Evolutionary conservation across 129 eudicot species (phyloP), one percentile per base, ranked within the genome.

Genomic region (Flaveria robusta): DNA sequence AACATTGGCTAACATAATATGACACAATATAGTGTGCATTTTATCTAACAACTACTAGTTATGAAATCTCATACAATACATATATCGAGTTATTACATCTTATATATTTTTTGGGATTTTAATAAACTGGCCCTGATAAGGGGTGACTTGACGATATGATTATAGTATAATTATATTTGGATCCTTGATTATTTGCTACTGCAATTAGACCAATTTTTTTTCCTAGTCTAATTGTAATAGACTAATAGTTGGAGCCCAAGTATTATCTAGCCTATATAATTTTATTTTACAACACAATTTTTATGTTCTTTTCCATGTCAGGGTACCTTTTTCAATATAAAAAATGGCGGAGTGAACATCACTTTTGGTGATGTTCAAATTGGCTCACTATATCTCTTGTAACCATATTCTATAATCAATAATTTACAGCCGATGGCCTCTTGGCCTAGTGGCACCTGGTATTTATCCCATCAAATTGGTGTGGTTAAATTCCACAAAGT

Each of bases 21-120:
- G 42, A 59, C 70, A 74, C 34, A 15, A 8, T 54, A 50, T 72
- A 9, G 37, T 56, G 54, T 72, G 67, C 4, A 55, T 13, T 27
- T 22, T 73, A 58, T 58, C 31, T 39, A 14, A 41, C 70, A 43
- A 16, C 39, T 22, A 27, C 70, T 41, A 49, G 27, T 74, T 69
- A 59, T 27, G 8, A 24, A 59, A 23, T 59, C 24, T 4, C 59
- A 43, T 23, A 39, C 56, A 43, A 43, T 13, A 26, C 41, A 72
- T 34, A 72, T 71, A 16, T 52, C 19, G 15, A 72, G 39, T 72
- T 37, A 50, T 12, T 72, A 19, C 19, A 18, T 37, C 50, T 72
- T 72, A 72, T 55, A 56, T 2, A 56, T 2, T 26, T 22, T 62
- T 42, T 59, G 13, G 12, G 42, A 74, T 58, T 39, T 41, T 59